phyloP scores from a whole-genome alignment of 176 grass and related monocot species.

The Poa pratensis region DNA sequence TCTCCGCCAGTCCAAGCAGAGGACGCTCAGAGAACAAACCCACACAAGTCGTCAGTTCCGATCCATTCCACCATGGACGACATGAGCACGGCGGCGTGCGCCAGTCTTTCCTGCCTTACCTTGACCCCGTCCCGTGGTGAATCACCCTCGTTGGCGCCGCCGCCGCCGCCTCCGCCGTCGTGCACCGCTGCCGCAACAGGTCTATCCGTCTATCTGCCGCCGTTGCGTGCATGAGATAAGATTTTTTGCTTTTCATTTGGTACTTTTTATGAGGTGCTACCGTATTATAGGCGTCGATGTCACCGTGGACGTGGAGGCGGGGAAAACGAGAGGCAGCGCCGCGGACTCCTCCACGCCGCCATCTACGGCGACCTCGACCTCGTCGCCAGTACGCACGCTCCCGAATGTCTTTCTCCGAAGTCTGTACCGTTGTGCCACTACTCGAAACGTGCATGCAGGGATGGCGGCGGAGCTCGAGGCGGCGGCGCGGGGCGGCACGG shows the following conservation, averaged over 20 bases:
- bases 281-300: background rate
- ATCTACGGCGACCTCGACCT: background rate
- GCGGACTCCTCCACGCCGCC: constrained; percentile 25
- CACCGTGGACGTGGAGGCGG: no score
- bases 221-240: no score
- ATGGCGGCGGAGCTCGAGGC: background rate
- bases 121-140: no score
- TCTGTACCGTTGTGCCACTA: background rate
- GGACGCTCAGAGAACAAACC: no score
- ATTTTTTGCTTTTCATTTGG: background rate
- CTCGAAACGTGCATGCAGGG: background rate
- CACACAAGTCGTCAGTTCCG: no score
- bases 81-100: no score
- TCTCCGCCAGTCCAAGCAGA: no score
- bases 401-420: background rate
- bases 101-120: no score
- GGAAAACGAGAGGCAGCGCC: background rate
- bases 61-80: background rate
- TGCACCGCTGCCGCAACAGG: background rate
- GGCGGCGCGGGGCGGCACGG: background rate
- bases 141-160: background rate
- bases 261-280: background rate
- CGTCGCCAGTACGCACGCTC: background rate
- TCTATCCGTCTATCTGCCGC: background rate
- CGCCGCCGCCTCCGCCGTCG: no score